These are phyloP conservation scores for Diversispora eburnea DNA, from an alignment of 192 early-diverging fungal genomes.

Conservation along the genomic window DNA sequence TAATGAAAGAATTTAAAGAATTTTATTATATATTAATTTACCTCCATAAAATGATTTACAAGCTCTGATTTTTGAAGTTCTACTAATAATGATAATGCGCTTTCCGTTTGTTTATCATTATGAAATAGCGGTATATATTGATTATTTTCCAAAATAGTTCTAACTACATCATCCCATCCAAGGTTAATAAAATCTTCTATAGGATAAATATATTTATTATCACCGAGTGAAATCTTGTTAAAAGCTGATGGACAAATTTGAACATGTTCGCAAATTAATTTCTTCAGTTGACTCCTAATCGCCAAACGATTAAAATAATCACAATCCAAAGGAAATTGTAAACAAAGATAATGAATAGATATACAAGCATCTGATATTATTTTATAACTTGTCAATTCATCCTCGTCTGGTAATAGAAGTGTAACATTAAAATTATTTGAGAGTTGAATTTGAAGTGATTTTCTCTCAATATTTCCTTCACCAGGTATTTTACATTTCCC, in stretches of 20 bases:
- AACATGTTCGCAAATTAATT: neutral
- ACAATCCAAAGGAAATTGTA: neutral
- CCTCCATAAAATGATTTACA: neutral
- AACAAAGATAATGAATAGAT: neutral
- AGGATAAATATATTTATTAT: neutral
- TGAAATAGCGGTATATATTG: conserved; percentile 4
- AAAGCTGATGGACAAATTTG: neutral
- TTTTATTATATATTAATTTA: no score
- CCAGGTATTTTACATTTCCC: neutral
- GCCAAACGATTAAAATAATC: neutral
- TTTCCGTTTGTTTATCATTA: conserved; percentile 2
- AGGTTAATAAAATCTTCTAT: neutral
- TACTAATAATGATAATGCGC: conserved; percentile 9
- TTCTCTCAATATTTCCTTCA: no score
- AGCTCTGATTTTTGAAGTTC: conserved; percentile 18
- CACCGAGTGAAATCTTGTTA: neutral
- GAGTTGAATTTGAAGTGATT: neutral
- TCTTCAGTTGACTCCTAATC: neutral
- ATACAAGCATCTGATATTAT: neutral
- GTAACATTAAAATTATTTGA: neutral
- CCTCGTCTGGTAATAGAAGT: neutral
- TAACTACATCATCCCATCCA: neutral
- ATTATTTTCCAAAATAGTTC: neutral
- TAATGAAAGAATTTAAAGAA: no score
- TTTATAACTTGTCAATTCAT: neutral